phyloP scores from a whole-genome alignment of 1,284 basidiomycete genomes.

The Malassezia dermatis region DNA sequence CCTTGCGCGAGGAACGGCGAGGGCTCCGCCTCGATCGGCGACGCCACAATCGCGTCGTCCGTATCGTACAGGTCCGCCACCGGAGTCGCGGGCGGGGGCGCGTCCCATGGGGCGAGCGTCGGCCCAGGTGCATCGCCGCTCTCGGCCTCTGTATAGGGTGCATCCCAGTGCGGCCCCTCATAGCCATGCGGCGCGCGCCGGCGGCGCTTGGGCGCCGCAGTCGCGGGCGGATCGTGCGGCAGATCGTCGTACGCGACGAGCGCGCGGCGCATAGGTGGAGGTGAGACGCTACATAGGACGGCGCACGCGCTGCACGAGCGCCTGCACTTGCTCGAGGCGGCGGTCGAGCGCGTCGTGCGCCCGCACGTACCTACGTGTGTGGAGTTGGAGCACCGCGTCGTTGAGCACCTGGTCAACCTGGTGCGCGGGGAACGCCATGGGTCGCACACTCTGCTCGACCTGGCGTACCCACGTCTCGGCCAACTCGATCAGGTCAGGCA shows the following conservation, averaged over 20 bases:
- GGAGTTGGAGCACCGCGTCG: constrained; percentile 16
- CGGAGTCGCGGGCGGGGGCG: neutral
- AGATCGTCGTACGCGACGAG: constrained; percentile 17
- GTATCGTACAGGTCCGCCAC: neutral
- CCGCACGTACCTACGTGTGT: constrained; percentile 14
- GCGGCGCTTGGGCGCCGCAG: neutral
- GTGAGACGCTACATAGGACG: constrained; percentile 5
- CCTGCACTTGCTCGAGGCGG: constrained; percentile 10
- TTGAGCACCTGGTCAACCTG: constrained; percentile 23
- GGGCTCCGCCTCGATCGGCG: neutral
- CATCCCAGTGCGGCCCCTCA: constrained; percentile 16
- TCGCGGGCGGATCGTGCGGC: constrained; percentile 5
- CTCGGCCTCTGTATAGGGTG: neutral
- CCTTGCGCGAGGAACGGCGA: neutral
- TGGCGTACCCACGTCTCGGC: constrained; percentile 25
- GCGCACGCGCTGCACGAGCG: constrained; percentile 12
- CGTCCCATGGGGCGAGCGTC: neutral
- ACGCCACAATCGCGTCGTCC: constrained; percentile 16
- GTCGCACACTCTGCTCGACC: constrained; percentile 3
- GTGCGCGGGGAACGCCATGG: constrained; percentile 21
- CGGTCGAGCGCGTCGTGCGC: constrained; percentile 6
- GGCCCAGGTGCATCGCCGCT: neutral
- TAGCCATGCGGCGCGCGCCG: neutral
- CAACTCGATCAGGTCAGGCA: constrained; percentile 29
- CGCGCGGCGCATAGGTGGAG: constrained; percentile 2